Base-by-base conservation (phyloP, 805 yeast species). In the Saturnispora sanitii region DNA sequence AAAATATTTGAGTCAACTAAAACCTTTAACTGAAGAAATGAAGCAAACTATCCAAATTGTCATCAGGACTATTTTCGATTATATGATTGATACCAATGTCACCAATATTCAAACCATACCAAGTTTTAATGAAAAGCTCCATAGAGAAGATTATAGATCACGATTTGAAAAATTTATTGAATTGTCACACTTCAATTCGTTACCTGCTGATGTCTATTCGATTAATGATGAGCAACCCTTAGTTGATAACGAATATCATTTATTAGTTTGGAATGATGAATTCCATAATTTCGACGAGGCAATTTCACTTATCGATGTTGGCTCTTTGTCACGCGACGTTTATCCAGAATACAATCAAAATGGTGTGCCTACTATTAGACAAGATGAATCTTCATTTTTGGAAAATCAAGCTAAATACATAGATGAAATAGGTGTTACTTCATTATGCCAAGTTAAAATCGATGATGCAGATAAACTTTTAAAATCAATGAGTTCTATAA, bases 251-350 rank as follows among this genome's bases (percentile, higher is more conserved):
- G 45, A 63, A 12, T 77, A 71, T 62, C 59, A 65, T 32, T 62
- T 82, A 25, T 53, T 79, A 18, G 63, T 81, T n/a, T 83, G 88
- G 82, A 83, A 83, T 55, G 94, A 83, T 53, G 92, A 83, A 51
- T 68, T 66, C 48, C 92, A 83, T 51, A 72, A 75, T 49, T 73
- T 69, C 48, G 63, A 67, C 2, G 39, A 46, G 11, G 56, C 63
- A 4, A 38, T 44, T 19, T 38, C 33, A 2, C 48, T 56, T 9
- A 33, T 57, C 8, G 38, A 49, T 4, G 32, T 41, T 4, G 48
- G 45, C 13, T 36, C 33, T 12, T 21, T 22, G 6, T 23, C 20
- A 11, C 3, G 34, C 16, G 35, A 35, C 7, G 36, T 40, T 25
- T 44, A 21, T 22, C 35, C 32, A 11, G 49, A 46, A 37, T n/a